These are phyloP conservation scores for Nicotiana tomentosiformis DNA, from an alignment of 257 asterid genomes.

Conservation along the genomic window DNA sequence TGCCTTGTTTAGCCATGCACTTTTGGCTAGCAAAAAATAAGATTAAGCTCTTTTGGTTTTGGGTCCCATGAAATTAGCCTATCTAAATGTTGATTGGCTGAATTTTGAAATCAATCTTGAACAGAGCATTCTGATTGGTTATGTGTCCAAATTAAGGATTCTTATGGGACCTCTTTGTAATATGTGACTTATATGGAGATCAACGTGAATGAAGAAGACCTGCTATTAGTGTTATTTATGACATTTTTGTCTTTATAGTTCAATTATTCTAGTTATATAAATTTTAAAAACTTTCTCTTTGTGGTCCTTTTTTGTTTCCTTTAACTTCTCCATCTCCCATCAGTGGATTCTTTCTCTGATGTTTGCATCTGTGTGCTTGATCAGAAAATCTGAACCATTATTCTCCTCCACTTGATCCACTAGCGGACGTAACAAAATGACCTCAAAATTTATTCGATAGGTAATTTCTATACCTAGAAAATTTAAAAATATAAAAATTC, in stretches of 20 bases:
- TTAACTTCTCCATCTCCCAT: slow-evolving; percentile 11
- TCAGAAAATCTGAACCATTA: slow-evolving; percentile 9
- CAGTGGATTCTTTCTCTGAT: background rate
- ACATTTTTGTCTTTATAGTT: slow-evolving; percentile 25
- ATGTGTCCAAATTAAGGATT: slow-evolving; percentile 34
- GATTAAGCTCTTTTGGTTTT: slow-evolving; percentile 1
- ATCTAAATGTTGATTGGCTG: slow-evolving; percentile 45
- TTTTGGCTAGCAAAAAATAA: slow-evolving; percentile 13
- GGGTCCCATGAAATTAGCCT: slow-evolving; percentile 23
- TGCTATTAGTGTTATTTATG: slow-evolving; percentile 18
- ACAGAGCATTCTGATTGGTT: slow-evolving; percentile 41
- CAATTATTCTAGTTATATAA: slow-evolving; percentile 22
- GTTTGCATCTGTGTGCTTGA: background rate
- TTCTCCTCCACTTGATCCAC: slow-evolving; percentile 27
- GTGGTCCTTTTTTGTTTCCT: slow-evolving; percentile 43
- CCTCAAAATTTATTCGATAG: background rate
- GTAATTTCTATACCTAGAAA: background rate
- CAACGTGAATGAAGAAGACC: slow-evolving; percentile 12
- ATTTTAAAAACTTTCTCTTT: background rate
- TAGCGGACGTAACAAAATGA: slow-evolving; percentile 12
- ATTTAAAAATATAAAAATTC: background rate
- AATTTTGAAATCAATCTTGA: slow-evolving; percentile 28
- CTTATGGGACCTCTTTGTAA: slow-evolving; percentile 24
- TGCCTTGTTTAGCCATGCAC: slow-evolving; percentile 2
- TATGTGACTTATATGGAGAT: slow-evolving; percentile 13